These are phyloP conservation scores for Podospora appendiculata DNA, from an alignment of 495 filamentous ascomycete species.

Conservation along the genomic window DNA sequence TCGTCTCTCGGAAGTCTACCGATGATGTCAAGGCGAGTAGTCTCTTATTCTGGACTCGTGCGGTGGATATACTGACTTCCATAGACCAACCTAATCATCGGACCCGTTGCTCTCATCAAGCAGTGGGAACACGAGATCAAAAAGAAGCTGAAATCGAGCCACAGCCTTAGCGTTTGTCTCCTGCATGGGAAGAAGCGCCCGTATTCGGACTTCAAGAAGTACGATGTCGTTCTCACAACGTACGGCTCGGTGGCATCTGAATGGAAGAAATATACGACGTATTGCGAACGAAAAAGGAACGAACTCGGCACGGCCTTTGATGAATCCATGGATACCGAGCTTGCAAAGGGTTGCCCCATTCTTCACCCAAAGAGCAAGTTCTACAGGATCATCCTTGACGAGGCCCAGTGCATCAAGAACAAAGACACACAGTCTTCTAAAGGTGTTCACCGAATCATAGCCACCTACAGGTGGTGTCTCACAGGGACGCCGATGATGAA, in stretches of 20 bases:
- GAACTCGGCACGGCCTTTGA: slow-evolving; percentile 6
- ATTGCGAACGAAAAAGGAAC: slow-evolving; percentile 12
- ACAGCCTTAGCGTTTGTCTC: slow-evolving; percentile 58
- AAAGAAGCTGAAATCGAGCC: slow-evolving; percentile 51
- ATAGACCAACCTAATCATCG: slow-evolving; percentile 78
- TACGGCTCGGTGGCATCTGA: slow-evolving; percentile 75
- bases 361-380: slow-evolving; percentile 60
- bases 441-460: slow-evolving; percentile 53
- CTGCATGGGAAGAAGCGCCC: slow-evolving; percentile 52
- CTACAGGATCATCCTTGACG: slow-evolving; percentile 83
- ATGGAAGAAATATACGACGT: slow-evolving; percentile 39
- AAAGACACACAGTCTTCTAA: slow-evolving; percentile 56
- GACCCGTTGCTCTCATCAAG: slow-evolving; percentile 75
- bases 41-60: no score
- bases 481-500: slow-evolving; percentile 98
- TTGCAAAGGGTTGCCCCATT: slow-evolving; percentile 44
- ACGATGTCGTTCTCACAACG: slow-evolving; percentile 85
- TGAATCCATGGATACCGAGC: slow-evolving; percentile 13
- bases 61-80: not conserved
- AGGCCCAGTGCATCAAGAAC: slow-evolving; percentile 94
- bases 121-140: slow-evolving; percentile 88
- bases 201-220: slow-evolving; percentile 55
- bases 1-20: slow-evolving; percentile 60
- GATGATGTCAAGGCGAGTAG: slow-evolving; percentile 34
- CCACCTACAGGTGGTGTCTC: slow-evolving; percentile 72